Base-by-base conservation (phyloP, 1,284 basidiomycete species). In the Malassezia nana region DNA sequence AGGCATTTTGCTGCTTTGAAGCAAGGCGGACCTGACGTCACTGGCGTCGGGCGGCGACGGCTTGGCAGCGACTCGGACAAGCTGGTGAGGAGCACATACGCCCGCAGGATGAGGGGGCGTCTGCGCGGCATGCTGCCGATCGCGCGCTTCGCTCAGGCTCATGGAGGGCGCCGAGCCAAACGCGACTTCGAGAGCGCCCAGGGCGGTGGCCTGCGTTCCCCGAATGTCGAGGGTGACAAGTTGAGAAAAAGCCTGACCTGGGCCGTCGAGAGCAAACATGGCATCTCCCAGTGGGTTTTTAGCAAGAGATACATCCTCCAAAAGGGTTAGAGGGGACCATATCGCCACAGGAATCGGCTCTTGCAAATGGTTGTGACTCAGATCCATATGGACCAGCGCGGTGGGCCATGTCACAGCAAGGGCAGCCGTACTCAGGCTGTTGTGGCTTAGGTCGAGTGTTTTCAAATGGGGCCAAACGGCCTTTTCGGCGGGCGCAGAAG, bases 261-360 rank as follows among this genome's bases (percentile, higher is more conserved):
- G 9, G 4, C 28, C 26, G 6, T 52, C 49, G 9, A 32, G 18
- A 22, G 47, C 30, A 41, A 72, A 64, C 13, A 70, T 62, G 13
- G 65, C 58, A 35, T 69, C 67, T 3, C 40, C 55, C 9, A 72
- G 58, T 38, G 62, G 64, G 40, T 67, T 67, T n/a, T 63, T 66
- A 24, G 52, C 55, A 26, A 72, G 46, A 9, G 54, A 57, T 7
- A 70, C 63, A 28, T 64, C 57, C 29, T 64, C 56, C 8, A 70
- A 52, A n/a, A 16, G 8, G 4, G n/a, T 6, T 2, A 60, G 46
- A 4, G 35, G 28, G 8, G 20, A 38, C 25, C 67, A 62, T 5
- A 59, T 35, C 7, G 48, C 25, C 12, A 58, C 38, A 8, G 62
- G 59, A 26, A 70, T 49, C 2, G 66, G 63, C n/a, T 62, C 65